Evolutionary conservation across 148 eudicot genomes (phyloP), one percentile per base, ranked within the genome.

Genomic region (Cornus kousa): DNA sequence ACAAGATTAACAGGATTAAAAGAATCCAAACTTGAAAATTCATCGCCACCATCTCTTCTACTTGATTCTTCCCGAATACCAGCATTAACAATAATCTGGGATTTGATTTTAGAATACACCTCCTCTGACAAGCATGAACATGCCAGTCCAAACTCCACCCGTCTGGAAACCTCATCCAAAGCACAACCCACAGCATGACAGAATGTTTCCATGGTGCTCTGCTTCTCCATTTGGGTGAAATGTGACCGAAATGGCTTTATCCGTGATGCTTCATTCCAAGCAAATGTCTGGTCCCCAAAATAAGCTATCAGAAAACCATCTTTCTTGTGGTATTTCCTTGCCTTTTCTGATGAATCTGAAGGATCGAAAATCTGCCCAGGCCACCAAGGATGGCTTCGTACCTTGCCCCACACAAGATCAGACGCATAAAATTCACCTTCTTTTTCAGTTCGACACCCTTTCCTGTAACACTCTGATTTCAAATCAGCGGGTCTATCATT

Each of bases 341-440:
- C 94, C 74, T 79, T 87, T 31, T 85, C 85, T 1, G 98, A 85
- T 33, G 96, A 83, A 87, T 89, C 89, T 33, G 83, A 83, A 46
- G 89, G 84, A 66, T 85, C 89, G 79, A 88, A 89, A 80, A 94
- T 91, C 84, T 94, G 98, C 20, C 91, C 98, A 14, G 98, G 98
- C 98, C 98, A 94, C 98, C 98, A 94, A 2, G 96, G 98, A 82
- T 94, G 95, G 81, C 92, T 87, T 89, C 83, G 89, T 46, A 94
- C 98, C 84, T 94, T 94, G 11, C 91, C 96, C 98, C 98, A 94
- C 72, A 94, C 93, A 48, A 94, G 71, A 89, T 94, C 98, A 19
- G 83, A 82, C 67, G 77, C 79, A 31, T 28, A 55, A 86, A 80
- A 90, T n/a, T 80, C 77, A 23, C 85, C 85, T 53, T 82, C 87